A percentile compares a stretch with the other conserved stretches of the same genome.
phyloP scores from a whole-genome alignment of 139 green algal species.

The Astrephomene gubernaculifera region DNA sequence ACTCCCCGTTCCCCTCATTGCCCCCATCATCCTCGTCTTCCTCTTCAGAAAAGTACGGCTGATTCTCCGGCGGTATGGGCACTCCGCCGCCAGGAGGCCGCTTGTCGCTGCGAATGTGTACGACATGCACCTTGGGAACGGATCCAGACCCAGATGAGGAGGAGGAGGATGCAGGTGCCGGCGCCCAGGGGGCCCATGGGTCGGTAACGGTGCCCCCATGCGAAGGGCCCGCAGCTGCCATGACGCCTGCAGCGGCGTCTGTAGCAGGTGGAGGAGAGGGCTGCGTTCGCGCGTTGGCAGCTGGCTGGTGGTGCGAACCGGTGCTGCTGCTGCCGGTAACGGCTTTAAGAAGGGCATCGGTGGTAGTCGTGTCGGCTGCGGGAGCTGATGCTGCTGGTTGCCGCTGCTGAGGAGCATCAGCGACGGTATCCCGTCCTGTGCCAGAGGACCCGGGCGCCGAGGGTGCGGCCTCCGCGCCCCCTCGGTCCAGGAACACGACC shows the following conservation, averaged over 20 bases:
- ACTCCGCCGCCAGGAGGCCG: conserved; percentile 22
- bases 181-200: conserved; percentile 13
- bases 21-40: conserved; percentile 1
- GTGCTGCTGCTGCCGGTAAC: neutral
- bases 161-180: neutral
- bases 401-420: neutral
- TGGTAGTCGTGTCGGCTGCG: neutral
- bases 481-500: conserved; percentile 12
- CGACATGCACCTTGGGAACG: neutral
- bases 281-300: no score
- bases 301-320: no score
- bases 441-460: no score
- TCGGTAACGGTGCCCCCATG: neutral
- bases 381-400: neutral
- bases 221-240: no score
- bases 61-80: conserved; percentile 21
- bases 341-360: no score
- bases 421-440: neutral
- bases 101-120: conserved; percentile 24
- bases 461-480: no score
- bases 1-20: neutral
- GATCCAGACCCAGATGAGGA: neutral
- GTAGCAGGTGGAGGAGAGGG: no score
- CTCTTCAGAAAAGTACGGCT: conserved; percentile 39
- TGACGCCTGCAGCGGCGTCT: neutral